Evolutionary conservation across 2,329 filamentous ascomycete genomes (phyloP), one percentile per base, ranked within the genome.

Genomic region (Dothideomycetes sp.): DNA sequence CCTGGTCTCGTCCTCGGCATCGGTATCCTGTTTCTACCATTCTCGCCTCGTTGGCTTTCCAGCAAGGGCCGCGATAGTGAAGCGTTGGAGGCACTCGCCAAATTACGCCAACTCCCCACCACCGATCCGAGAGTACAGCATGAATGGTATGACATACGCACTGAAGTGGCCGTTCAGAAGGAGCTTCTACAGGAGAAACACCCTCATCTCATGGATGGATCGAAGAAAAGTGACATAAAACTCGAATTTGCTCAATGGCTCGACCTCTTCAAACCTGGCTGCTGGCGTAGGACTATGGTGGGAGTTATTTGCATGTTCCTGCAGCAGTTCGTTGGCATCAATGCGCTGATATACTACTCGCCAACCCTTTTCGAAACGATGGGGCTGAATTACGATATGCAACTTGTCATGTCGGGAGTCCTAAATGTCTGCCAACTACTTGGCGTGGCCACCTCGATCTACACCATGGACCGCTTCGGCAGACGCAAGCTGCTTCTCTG

Each of bases 381-480:
- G 56, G 43, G 43, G 31, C 36, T 39, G 36, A 48, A 47, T 7
- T 40, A 52, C 34, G 43, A 49, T 17, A 60, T 58, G 55, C 44
- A 52, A 17, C 48, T 60, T 5, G 54, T 60, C 34, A 44, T 59
- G 43, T 82, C 79, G 0, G 79, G 79, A 3, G 77, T 82, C 0
- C 77, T 81, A 3, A 79, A 79, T 3, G 76, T 83, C 30, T 71
- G 74, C 45, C 79, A 81, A 72, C 79, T 81, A 45, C 44, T 81
- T 43, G 70, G 72, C 16, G 81, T 78, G 0, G 70, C 81, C 15
- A 76, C 77, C 0, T 70, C 77, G 0, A 75, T 81, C 2, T 61
- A 80, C 11, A 80, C 69, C 55, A 72, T 81, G 41, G 77, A 81
- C 49, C 68, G 70, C 18, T 84, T 77, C 5, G 77, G 77, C 2